Evolutionary conservation across 176 grass and related monocot species (phyloP).

Genomic region (Juncus inflexus): DNA sequence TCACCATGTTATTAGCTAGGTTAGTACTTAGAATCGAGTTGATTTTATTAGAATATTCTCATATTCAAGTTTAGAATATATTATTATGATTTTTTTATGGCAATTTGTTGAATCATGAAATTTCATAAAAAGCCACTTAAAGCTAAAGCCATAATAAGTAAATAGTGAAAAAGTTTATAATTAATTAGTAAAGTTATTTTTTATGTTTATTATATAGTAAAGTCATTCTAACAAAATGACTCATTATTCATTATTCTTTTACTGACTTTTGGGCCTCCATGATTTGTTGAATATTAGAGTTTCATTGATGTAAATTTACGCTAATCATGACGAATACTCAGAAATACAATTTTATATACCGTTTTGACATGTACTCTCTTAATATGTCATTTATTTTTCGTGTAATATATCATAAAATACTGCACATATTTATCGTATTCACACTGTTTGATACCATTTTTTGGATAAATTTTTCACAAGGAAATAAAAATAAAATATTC

Average conservation of each 20-base stretch:
- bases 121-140: neutral
- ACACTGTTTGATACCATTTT: neutral
- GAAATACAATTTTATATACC: neutral
- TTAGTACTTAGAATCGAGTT: too few relatives aligned
- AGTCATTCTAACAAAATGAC: too few relatives aligned
- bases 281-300: too few relatives aligned
- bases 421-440: neutral
- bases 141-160: neutral
- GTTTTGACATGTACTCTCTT: neutral
- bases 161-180: too few relatives aligned
- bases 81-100: neutral
- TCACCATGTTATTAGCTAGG: too few relatives aligned
- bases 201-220: too few relatives aligned
- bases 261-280: too few relatives aligned
- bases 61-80: neutral
- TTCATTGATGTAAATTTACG: too few relatives aligned
- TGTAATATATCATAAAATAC: neutral
- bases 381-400: neutral
- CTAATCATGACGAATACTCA: neutral
- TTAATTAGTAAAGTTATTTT: too few relatives aligned
- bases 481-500: conserved; percentile 4
- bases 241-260: too few relatives aligned
- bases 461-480: too few relatives aligned
- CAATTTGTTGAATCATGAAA: neutral
- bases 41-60: neutral